These are phyloP conservation scores for Vinca major DNA, from an alignment of 305 asterid species.

Conservation along the genomic window DNA sequence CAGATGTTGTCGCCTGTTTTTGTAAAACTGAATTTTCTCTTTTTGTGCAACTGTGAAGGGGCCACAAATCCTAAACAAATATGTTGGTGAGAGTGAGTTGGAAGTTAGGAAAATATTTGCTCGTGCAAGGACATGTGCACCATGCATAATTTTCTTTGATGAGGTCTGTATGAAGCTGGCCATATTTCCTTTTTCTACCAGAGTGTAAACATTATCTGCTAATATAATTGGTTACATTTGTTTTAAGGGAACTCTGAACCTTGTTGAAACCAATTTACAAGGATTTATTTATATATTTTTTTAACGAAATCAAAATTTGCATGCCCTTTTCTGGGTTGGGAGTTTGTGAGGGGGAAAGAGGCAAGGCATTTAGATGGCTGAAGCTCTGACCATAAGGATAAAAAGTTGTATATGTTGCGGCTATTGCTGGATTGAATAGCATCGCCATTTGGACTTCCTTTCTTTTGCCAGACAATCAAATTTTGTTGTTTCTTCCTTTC, in stretches of 20 bases:
- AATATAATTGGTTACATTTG: background rate
- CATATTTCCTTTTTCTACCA: background rate
- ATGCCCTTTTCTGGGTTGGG: background rate
- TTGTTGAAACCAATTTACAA: background rate
- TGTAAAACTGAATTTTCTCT: slow-evolving; percentile 11
- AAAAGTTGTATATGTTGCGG: too few relatives aligned
- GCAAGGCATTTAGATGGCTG: background rate
- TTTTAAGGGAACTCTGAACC: background rate
- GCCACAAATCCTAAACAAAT: slow-evolving; percentile 74
- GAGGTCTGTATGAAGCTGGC: slow-evolving; percentile 43
- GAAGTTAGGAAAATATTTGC: slow-evolving; percentile 66
- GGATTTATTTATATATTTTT: background rate
- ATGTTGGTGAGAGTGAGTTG: slow-evolving; percentile 92
- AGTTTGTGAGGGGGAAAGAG: background rate
- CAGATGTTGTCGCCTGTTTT: background rate
- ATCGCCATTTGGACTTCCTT: background rate
- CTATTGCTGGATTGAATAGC: background rate
- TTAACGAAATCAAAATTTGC: too few relatives aligned
- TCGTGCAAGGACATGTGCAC: slow-evolving; percentile 90
- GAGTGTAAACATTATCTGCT: background rate
- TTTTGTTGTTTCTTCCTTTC: slow-evolving; percentile 10
- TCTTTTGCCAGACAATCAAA: background rate
- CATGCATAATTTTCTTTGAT: slow-evolving; percentile 86
- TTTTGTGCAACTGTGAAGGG: slow-evolving; percentile 42
- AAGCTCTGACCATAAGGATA: background rate